Percentiles rank a stretch among this genome's conserved stretches.
Conservation (phyloP, 306 rosid species). For the Vigna mungo region DNA sequence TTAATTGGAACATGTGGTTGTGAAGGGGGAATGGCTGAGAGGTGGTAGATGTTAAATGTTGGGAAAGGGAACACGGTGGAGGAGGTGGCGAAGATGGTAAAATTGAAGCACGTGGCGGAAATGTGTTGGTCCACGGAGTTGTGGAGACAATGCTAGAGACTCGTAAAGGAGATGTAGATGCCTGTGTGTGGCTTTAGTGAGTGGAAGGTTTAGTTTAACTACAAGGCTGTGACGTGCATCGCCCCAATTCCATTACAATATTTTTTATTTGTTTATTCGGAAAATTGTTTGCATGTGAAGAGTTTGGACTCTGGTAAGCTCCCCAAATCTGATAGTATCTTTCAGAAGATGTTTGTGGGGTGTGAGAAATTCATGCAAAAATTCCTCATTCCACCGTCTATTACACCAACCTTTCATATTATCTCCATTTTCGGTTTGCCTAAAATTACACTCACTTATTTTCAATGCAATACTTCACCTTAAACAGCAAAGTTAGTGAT, state of each 20-base stretch:
- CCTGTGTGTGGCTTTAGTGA: constrained; percentile 48
- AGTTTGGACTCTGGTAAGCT: constrained; percentile 31
- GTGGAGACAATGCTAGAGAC: constrained; percentile 17
- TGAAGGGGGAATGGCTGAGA: constrained; percentile 36
- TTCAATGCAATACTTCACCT: constrained; percentile 28
- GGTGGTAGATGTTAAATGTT: constrained; percentile 45
- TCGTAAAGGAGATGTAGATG: constrained; percentile 26
- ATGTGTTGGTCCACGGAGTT: constrained; percentile 53
- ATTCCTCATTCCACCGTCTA: constrained; percentile 39
- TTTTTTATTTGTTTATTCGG: not conserved
- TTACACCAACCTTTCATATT: not conserved
- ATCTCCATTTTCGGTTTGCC: constrained; percentile 33
- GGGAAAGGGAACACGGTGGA: constrained; percentile 32
- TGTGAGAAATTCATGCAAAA: constrained; percentile 23
- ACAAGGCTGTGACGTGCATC: constrained; percentile 51
- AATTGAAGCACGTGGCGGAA: constrained; percentile 44
- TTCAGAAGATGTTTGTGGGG: constrained; percentile 38
- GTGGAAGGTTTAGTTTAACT: constrained; percentile 19
- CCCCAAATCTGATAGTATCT: constrained; percentile 42
- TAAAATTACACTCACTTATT: constrained; percentile 17
- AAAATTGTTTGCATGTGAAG: constrained; percentile 35
- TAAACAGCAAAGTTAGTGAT: constrained; percentile 8
- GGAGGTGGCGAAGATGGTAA: constrained; percentile 2
- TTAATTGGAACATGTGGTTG: constrained; percentile 61
- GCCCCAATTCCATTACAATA: constrained; percentile 38